These are phyloP conservation scores for Zopfochytrium polystomum DNA, from an alignment of 371 early-diverging fungal species.

Conservation along the genomic window DNA sequence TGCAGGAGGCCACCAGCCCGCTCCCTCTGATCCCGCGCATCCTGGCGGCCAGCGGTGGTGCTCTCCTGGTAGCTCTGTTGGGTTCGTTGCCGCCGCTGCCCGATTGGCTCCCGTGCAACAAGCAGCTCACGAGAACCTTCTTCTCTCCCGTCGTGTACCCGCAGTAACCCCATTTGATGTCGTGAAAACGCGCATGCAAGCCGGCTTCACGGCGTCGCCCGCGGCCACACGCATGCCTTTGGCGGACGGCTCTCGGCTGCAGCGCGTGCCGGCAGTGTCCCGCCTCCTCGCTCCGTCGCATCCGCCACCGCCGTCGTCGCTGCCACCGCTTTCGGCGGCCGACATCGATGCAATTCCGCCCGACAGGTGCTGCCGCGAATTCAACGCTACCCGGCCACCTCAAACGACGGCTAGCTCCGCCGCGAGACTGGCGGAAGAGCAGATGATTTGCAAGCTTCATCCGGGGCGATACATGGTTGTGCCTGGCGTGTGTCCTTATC, in stretches of 20 bases:
- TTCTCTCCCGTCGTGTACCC: no score
- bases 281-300: background rate
- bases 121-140: no score
- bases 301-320: background rate
- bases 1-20: no score
- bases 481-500: background rate
- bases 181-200: conserved; percentile 87
- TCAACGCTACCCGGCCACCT: conserved; percentile 2
- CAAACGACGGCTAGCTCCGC: background rate
- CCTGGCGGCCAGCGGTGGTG: no score
- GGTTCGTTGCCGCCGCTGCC: no score
- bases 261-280: no score
- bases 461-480: background rate
- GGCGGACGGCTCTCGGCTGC: no score
- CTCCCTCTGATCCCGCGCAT: no score
- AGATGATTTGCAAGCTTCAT: background rate
- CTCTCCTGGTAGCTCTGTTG: no score
- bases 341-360: background rate
- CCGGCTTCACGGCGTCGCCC: conserved; percentile 28
- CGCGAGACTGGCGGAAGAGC: background rate
- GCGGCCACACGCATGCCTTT: no score
- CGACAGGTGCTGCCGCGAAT: background rate
- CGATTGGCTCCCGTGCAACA: no score
- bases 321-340: background rate
- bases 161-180: conserved; percentile 91